These are phyloP conservation scores for Ascochyta clinopodiicola DNA, from an alignment of 2,329 filamentous ascomycete species.

Conservation along the genomic window DNA sequence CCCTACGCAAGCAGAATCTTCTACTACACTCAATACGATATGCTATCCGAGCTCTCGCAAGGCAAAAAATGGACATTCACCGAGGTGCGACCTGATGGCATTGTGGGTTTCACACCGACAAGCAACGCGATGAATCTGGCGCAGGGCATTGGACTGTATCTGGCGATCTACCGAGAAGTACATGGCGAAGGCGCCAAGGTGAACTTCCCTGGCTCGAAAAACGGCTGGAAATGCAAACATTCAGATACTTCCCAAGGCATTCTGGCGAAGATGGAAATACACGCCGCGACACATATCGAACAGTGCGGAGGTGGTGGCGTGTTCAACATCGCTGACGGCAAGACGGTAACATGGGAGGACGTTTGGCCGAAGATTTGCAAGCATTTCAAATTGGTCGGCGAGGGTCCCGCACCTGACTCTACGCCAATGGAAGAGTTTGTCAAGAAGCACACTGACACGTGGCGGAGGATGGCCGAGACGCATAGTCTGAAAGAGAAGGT, in stretches of 20 bases:
- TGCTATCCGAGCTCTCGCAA: conserved; percentile 41
- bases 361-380: conserved; percentile 56
- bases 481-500: conserved; percentile 47
- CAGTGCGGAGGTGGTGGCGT: conserved; percentile 30
- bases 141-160: conserved; percentile 47
- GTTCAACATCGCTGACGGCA: conserved; percentile 54
- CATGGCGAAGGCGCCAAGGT: conserved; percentile 47
- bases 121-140: conserved; percentile 50
- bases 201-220: conserved; percentile 49
- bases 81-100: conserved; percentile 51
- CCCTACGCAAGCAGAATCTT: conserved; percentile 49
- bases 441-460: conserved; percentile 33
- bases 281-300: conserved; percentile 47
- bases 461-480: conserved; percentile 31
- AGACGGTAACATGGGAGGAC: conserved; percentile 46
- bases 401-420: conserved; percentile 25
- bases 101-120: conserved; percentile 53
- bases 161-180: conserved; percentile 47
- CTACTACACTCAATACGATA: conserved; percentile 52
- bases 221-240: conserved; percentile 46
- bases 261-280: conserved; percentile 52
- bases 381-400: conserved; percentile 54
- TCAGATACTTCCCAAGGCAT: conserved; percentile 50
- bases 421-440: conserved; percentile 39
- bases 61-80: conserved; percentile 50